These are phyloP conservation scores for Fusarium anguioides DNA, from an alignment of 2,329 filamentous ascomycete species.

Conservation along the genomic window DNA sequence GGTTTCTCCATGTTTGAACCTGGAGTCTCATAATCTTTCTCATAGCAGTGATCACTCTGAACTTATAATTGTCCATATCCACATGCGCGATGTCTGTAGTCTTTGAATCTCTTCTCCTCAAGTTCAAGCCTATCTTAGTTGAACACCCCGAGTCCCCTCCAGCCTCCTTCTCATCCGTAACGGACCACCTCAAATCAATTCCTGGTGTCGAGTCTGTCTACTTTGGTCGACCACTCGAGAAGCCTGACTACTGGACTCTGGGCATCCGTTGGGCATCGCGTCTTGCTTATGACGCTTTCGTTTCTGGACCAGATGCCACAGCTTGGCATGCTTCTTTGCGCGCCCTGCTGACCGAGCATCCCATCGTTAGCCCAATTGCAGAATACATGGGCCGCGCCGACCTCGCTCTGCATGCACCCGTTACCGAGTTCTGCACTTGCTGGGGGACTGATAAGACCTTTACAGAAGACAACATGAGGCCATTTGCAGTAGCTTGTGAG, in stretches of 20 bases:
- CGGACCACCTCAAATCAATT: constrained; percentile 46
- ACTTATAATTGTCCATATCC: background rate
- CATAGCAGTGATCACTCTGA: background rate
- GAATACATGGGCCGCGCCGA: constrained; percentile 37
- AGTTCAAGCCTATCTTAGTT: constrained; percentile 47
- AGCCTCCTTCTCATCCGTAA: constrained; percentile 43
- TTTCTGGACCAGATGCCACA: constrained; percentile 54
- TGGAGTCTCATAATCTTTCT: too few relatives aligned
- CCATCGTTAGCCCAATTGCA: constrained; percentile 39
- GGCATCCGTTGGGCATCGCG: constrained; percentile 51
- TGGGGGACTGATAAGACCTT: constrained; percentile 50
- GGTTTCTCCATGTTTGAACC: background rate
- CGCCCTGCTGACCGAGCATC: constrained; percentile 45
- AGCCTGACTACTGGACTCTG: constrained; percentile 48
- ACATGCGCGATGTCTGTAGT: constrained; percentile 41
- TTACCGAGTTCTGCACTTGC: constrained; percentile 54
- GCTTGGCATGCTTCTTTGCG: constrained; percentile 54
- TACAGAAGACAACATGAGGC: constrained; percentile 46
- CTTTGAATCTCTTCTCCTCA: constrained; percentile 49
- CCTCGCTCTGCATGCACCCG: constrained; percentile 50
- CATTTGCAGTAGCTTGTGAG: constrained; percentile 43
- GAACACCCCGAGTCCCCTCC: constrained; percentile 43
- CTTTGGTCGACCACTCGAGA: constrained; percentile 51
- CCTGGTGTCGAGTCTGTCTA: constrained; percentile 50
- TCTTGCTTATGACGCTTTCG: constrained; percentile 53